phyloP scores from a whole-genome alignment of 2,329 filamentous ascomycete genomes.

The Fusarium mexicanum region DNA sequence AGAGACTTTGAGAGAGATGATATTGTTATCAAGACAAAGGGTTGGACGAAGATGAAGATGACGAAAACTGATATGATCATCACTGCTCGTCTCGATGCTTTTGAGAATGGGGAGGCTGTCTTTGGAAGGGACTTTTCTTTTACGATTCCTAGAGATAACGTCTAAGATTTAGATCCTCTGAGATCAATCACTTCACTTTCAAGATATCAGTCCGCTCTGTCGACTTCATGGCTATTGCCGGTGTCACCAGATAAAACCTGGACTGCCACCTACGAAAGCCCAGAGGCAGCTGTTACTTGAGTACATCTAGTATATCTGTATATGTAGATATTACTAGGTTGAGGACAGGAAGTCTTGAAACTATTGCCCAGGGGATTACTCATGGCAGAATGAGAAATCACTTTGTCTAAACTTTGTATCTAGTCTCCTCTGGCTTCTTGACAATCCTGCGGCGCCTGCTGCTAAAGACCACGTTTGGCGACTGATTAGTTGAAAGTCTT shows the following conservation, averaged over 20 bases:
- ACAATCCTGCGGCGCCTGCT: neutral
- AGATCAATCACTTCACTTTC: rapidly evolving
- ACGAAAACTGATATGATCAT: neutral
- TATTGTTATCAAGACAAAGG: neutral
- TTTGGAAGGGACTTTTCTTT: neutral
- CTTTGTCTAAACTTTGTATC: rapidly evolving
- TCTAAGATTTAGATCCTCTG: rapidly evolving
- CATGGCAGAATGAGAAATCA: rapidly evolving
- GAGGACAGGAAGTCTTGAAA: neutral
- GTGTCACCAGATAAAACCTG: neutral
- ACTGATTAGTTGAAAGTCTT: neutral
- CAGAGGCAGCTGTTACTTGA: neutral
- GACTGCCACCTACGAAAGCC: neutral
- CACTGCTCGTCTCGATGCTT: neutral
- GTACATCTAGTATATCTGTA: neutral
- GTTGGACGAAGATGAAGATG: slow-evolving; percentile 1
- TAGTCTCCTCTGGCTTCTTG: neutral
- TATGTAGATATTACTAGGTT: neutral
- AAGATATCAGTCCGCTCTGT: too few species aligned
- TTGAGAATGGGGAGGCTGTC: neutral
- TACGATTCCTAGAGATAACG: neutral
- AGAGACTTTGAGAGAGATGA: neutral
- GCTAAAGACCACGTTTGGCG: neutral
- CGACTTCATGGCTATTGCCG: too few species aligned
- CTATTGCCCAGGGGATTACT: rapidly evolving